Conservation (phyloP, 495 filamentous ascomycete species). For the Chaetomidium leptoderma region DNA sequence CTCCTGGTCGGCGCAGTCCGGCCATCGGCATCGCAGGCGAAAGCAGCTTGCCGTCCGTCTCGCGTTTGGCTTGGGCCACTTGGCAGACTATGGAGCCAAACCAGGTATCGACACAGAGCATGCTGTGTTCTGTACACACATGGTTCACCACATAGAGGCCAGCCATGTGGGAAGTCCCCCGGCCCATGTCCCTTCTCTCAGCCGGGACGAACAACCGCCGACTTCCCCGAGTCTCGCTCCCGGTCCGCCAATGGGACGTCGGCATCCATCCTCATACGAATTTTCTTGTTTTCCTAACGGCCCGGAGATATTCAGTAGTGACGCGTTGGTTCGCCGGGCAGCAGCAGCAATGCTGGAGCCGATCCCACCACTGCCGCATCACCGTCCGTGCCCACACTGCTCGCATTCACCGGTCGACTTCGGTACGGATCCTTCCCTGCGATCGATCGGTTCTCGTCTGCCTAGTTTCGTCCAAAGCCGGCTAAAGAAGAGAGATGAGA, state of each 20-base stretch:
- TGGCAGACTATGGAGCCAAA: too few species aligned
- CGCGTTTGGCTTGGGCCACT: background rate
- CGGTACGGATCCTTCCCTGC: constrained; percentile 1
- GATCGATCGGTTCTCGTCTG: too few species aligned
- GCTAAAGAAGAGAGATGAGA: background rate
- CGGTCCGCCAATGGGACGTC: background rate
- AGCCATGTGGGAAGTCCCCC: background rate
- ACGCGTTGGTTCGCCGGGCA: background rate
- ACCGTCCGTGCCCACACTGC: background rate
- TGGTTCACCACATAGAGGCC: background rate
- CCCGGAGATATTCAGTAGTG: background rate
- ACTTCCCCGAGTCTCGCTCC: background rate
- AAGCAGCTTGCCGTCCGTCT: background rate
- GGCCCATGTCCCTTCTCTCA: background rate
- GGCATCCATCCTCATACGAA: background rate
- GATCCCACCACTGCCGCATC: background rate
- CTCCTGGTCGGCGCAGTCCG: background rate
- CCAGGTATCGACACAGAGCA: background rate
- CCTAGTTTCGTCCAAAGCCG: background rate
- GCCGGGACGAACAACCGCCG: background rate
- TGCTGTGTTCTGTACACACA: background rate
- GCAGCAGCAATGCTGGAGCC: background rate
- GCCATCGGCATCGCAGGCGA: background rate
- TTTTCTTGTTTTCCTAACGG: background rate
- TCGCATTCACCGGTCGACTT: constrained; percentile 2